Evolutionary conservation across 805 yeast genomes (phyloP).

Genomic region (Kuraishia piskuri): DNA sequence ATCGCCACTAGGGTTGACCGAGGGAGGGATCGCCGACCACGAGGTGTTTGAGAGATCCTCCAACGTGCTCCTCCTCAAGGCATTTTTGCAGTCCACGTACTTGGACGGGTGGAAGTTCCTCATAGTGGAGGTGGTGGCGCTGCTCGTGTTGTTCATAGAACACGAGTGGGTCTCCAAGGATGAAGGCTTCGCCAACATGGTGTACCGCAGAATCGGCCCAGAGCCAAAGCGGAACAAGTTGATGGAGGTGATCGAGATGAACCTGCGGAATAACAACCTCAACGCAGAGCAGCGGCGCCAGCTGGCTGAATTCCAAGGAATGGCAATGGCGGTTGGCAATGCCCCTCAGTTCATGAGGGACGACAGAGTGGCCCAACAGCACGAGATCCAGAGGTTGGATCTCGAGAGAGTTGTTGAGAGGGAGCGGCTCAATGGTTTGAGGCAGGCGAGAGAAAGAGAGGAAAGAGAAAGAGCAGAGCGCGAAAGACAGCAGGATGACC

Average conservation of each 20-base stretch:
- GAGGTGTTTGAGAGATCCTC: not conserved
- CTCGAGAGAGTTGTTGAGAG: not conserved
- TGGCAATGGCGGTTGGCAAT: not conserved
- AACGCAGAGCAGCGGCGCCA: not conserved
- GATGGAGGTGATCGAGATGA: slow-evolving; percentile 1
- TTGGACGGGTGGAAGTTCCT: slow-evolving; percentile 24
- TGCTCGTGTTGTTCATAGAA: slow-evolving; percentile 41
- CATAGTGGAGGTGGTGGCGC: slow-evolving; percentile 28
- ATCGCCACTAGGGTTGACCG: slow-evolving; percentile 21
- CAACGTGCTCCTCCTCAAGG: not conserved
- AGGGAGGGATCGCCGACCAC: slow-evolving; percentile 11
- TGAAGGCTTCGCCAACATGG: slow-evolving; percentile 54
- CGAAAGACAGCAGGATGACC: not conserved
- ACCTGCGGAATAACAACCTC: not conserved
- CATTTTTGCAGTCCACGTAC: slow-evolving; percentile 1
- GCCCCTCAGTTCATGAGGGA: not conserved
- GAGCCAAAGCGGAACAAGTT: slow-evolving; percentile 17
- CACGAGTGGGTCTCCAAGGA: slow-evolving; percentile 70
- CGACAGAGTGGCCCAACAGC: not conserved
- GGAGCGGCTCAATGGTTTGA: too few species aligned
- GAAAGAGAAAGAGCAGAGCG: not conserved
- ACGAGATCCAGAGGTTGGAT: not conserved
- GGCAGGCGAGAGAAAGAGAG: too few species aligned
- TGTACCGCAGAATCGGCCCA: slow-evolving; percentile 51
- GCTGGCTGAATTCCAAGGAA: not conserved